These are phyloP conservation scores for Endothia cerciana DNA, from an alignment of 2,329 filamentous ascomycete genomes.

Conservation along the genomic window DNA sequence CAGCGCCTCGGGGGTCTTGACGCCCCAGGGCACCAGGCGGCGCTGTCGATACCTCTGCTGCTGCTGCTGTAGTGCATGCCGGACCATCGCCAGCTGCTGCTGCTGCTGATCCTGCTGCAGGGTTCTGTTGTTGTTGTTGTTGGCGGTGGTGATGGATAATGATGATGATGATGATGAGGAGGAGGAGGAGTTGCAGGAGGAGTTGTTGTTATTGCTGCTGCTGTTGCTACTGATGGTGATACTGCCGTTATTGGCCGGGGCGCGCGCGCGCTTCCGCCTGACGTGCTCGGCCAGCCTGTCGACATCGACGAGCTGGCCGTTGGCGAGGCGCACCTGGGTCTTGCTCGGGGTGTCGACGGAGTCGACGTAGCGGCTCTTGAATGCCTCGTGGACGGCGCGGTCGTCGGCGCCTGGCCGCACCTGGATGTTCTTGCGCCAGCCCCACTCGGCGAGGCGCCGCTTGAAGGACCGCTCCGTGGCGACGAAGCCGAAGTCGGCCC, in stretches of 20 bases:
- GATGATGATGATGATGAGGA: neutral
- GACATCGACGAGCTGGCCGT: conserved; percentile 13
- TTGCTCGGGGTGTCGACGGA: conserved; percentile 4
- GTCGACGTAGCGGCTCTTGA: conserved; percentile 4
- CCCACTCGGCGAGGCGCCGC: conserved; percentile 12
- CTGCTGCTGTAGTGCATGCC: neutral
- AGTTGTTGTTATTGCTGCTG: neutral
- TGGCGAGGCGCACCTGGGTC: conserved; percentile 12
- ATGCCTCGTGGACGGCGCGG: conserved; percentile 4
- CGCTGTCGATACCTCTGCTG: neutral
- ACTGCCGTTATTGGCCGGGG: too few species aligned
- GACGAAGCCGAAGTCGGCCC: conserved; percentile 16
- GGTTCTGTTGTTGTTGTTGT: neutral
- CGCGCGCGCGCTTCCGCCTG: conserved; percentile 5
- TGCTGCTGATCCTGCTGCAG: neutral
- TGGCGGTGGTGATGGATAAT: neutral
- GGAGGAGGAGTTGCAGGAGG: neutral
- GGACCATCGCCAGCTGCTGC: neutral
- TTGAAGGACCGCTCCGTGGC: conserved; percentile 15
- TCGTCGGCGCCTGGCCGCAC: conserved; percentile 9
- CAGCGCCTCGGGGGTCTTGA: conserved; percentile 8
- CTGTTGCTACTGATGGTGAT: neutral
- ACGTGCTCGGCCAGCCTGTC: conserved; percentile 12
- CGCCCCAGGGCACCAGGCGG: neutral
- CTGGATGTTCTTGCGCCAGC: conserved; percentile 23